Evolutionary conservation across 2,329 filamentous ascomycete genomes (phyloP).

Genomic region (Trichoderma afroharzianum): DNA sequence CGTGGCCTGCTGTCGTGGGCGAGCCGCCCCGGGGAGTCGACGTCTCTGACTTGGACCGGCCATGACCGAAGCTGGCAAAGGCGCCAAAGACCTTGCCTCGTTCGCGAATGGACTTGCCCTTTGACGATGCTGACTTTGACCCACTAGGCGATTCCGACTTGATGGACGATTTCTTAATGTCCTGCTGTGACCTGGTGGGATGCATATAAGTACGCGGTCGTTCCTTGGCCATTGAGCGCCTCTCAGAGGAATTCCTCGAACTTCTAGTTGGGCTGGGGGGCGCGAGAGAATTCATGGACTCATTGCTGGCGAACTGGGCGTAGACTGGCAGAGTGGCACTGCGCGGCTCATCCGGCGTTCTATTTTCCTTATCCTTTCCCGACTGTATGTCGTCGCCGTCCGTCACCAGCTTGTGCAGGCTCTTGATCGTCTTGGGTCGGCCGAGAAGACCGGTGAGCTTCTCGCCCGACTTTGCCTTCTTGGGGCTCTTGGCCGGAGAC

Average conservation of each 20-base stretch:
- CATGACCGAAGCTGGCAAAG: slow-evolving; percentile 38
- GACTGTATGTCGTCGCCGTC: slow-evolving; percentile 48
- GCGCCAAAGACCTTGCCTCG: slow-evolving; percentile 39
- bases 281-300: slow-evolving; percentile 20
- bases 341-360: slow-evolving; percentile 47
- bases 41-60: slow-evolving; percentile 33
- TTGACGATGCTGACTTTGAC: slow-evolving; percentile 29
- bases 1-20: slow-evolving; percentile 41
- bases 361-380: slow-evolving; percentile 77
- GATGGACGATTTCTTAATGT: slow-evolving; percentile 22
- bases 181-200: slow-evolving; percentile 22
- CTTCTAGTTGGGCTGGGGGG: slow-evolving; percentile 16
- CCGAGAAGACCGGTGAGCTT: slow-evolving; percentile 76
- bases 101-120: slow-evolving; percentile 26
- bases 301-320: slow-evolving; percentile 60
- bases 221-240: slow-evolving; percentile 33
- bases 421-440: slow-evolving; percentile 70
- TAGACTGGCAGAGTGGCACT: slow-evolving; percentile 66
- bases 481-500: slow-evolving; percentile 59
- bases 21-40: slow-evolving; percentile 13
- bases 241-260: slow-evolving; percentile 5
- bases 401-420: slow-evolving; percentile 51
- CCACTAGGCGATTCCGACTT: slow-evolving; percentile 30
- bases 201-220: slow-evolving; percentile 52
- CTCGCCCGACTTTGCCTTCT: slow-evolving; percentile 74